phyloP scores from a whole-genome alignment of 345 rosid genomes.

The Gossypium bickii region DNA sequence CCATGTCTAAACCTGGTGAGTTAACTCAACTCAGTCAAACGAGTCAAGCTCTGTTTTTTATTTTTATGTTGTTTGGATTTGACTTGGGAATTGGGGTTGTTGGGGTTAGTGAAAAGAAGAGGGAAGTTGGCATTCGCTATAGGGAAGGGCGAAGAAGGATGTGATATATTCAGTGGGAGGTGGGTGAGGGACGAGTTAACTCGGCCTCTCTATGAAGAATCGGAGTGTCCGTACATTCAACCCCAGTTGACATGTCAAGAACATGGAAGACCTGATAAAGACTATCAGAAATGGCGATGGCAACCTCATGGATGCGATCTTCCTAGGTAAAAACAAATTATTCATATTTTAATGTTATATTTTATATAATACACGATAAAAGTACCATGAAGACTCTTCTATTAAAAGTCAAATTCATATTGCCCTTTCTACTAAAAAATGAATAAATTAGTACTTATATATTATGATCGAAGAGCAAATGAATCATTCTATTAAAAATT shows the following conservation, averaged over 20 bases:
- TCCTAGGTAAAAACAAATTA: slow-evolving; percentile 48
- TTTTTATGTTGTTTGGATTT: not conserved
- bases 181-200: slow-evolving; percentile 74
- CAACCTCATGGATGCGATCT: slow-evolving; percentile 81
- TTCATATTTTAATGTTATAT: not conserved
- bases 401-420: too few species aligned
- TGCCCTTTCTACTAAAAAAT: accelerated
- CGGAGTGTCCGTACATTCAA: slow-evolving; percentile 91
- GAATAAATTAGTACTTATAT: too few species aligned
- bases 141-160: slow-evolving; percentile 53
- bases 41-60: not conserved
- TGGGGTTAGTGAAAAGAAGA: slow-evolving; percentile 43
- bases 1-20: slow-evolving; percentile 38
- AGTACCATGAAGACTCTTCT: accelerated
- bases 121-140: slow-evolving; percentile 52
- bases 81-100: not conserved
- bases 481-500: too few species aligned
- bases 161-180: slow-evolving; percentile 76
- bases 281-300: slow-evolving; percentile 86
- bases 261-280: slow-evolving; percentile 77
- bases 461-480: too few species aligned
- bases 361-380: too few species aligned
- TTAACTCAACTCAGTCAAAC: not conserved
- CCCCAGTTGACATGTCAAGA: slow-evolving; percentile 94
- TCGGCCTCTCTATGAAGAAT: slow-evolving; percentile 76